These are phyloP conservation scores for Hypericum androsaemum DNA, from an alignment of 345 rosid genomes.

Conservation along the genomic window DNA sequence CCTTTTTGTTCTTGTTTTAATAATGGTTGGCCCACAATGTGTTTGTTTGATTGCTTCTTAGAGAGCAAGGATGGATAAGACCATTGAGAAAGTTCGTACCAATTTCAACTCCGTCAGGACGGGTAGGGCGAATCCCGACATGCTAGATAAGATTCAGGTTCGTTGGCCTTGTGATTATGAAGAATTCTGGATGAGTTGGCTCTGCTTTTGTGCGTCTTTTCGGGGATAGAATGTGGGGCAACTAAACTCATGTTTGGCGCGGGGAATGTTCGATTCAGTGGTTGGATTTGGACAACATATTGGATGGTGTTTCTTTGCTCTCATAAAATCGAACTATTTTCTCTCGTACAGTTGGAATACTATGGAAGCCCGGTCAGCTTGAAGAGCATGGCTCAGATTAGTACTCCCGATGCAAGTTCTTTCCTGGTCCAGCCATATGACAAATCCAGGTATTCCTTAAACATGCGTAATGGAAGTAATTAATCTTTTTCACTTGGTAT, in stretches of 20 bases:
- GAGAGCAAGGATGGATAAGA: constrained; percentile 91
- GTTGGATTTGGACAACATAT: too few species aligned
- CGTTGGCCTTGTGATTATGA: neutral
- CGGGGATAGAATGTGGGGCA: too few species aligned
- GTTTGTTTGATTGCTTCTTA: constrained; percentile 14
- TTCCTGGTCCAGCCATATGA: constrained; percentile 87
- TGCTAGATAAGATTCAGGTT: constrained; percentile 88
- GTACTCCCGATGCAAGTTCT: constrained; percentile 82
- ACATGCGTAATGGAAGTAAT: too few species aligned
- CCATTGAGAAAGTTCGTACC: constrained; percentile 58
- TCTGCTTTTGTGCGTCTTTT: too few species aligned
- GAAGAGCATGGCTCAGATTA: constrained; percentile 89
- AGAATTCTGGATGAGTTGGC: neutral
- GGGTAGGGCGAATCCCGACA: constrained; percentile 70
- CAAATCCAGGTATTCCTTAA: constrained; percentile 62
- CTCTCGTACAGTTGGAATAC: constrained; percentile 61
- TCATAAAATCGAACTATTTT: constrained; percentile 2
- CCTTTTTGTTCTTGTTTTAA: neutral
- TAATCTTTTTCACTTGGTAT: too few species aligned
- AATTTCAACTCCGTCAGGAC: constrained; percentile 86
- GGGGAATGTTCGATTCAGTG: too few species aligned
- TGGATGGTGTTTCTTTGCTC: neutral
- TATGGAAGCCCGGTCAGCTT: constrained; percentile 88
- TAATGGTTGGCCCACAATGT: neutral
- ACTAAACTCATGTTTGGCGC: too few species aligned